Percentiles rank a stretch among this genome's conserved stretches.
Conservation (phyloP, 2,329 filamentous ascomycete species). For the Paracorniculantispora psalliotae region DNA sequence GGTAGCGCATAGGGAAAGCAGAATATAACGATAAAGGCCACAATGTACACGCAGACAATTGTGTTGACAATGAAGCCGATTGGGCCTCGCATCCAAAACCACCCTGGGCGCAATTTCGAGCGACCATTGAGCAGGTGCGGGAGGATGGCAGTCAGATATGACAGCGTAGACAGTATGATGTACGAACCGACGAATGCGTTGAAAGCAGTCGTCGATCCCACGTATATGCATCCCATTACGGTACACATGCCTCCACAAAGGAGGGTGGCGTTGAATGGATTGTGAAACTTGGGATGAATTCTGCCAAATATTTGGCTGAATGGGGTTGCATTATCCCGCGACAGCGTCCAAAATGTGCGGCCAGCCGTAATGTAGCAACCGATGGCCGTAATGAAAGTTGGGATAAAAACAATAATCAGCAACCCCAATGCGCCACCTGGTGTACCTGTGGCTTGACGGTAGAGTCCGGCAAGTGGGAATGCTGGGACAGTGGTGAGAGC, state of each 20-base stretch:
- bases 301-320: slow-evolving; percentile 24
- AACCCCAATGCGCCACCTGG: slow-evolving; percentile 37
- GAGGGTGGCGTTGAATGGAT: slow-evolving; percentile 53
- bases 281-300: slow-evolving; percentile 42
- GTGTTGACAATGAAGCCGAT: slow-evolving; percentile 47
- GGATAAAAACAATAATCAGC: neutral
- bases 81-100: slow-evolving; percentile 47
- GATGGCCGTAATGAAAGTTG: slow-evolving; percentile 5
- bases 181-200: slow-evolving; percentile 52
- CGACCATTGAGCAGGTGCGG: slow-evolving; percentile 39
- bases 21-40: slow-evolving; percentile 58
- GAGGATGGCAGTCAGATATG: slow-evolving; percentile 57
- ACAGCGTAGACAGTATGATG: slow-evolving; percentile 29
- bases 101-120: neutral
- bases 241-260: slow-evolving; percentile 40
- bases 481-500: slow-evolving; percentile 39
- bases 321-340: slow-evolving; percentile 9
- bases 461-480: slow-evolving; percentile 56
- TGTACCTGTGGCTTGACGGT: slow-evolving; percentile 43
- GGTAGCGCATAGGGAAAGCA: slow-evolving; percentile 51
- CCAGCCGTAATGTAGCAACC: slow-evolving; percentile 11
- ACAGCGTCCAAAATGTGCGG: slow-evolving; percentile 9
- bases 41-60: slow-evolving; percentile 52
- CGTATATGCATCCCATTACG: slow-evolving; percentile 51
- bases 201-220: slow-evolving; percentile 54